A percentile compares a stretch with the other conserved stretches of the same genome.
Evolutionary conservation across 306 rosid genomes (phyloP).

Genomic region (Vigna unguiculata): DNA sequence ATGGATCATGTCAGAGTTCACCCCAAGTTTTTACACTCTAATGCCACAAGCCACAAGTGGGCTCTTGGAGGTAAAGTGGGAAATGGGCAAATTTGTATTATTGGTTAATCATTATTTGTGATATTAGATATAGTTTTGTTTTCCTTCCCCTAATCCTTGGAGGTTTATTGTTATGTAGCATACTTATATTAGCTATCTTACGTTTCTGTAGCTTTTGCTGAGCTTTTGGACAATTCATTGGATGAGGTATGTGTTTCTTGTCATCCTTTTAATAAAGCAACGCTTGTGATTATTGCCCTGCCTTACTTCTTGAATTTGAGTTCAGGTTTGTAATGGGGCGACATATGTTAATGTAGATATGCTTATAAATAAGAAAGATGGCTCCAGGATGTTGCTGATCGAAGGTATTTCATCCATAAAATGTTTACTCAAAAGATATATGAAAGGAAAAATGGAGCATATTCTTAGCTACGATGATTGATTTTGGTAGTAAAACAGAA

Average conservation of each 20-base stretch:
- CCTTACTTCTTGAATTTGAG: conserved; percentile 42
- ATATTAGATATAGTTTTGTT: conserved; percentile 24
- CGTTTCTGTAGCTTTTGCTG: conserved; percentile 86
- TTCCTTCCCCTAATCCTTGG: background rate
- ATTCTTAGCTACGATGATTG: background rate
- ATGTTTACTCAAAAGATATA: conserved; percentile 19
- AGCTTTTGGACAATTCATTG: conserved; percentile 91
- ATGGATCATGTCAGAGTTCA: conserved; percentile 98
- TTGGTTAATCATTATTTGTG: background rate
- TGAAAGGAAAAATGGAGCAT: conserved; percentile 3
- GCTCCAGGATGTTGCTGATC: conserved; percentile 71
- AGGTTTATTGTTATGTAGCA: conserved; percentile 20
- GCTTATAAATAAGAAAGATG: conserved; percentile 74
- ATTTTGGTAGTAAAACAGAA: background rate
- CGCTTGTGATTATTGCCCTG: conserved; percentile 28
- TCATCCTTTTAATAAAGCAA: conserved; percentile 3
- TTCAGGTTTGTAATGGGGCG: conserved; percentile 89
- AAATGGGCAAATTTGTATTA: conserved; percentile 15
- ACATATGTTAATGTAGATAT: conserved; percentile 84
- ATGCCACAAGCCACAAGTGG: conserved; percentile 99
- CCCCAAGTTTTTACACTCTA: conserved; percentile 96
- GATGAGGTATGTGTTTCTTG: conserved; percentile 72
- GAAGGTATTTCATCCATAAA: conserved; percentile 65
- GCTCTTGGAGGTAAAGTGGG: conserved; percentile 87
- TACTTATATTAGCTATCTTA: conserved; percentile 41